A percentile compares a stretch with the other conserved stretches of the same genome.
These are phyloP conservation scores for Monosporascus sp. DNA, from an alignment of 2,329 filamentous ascomycete genomes.

Conservation along the genomic window DNA sequence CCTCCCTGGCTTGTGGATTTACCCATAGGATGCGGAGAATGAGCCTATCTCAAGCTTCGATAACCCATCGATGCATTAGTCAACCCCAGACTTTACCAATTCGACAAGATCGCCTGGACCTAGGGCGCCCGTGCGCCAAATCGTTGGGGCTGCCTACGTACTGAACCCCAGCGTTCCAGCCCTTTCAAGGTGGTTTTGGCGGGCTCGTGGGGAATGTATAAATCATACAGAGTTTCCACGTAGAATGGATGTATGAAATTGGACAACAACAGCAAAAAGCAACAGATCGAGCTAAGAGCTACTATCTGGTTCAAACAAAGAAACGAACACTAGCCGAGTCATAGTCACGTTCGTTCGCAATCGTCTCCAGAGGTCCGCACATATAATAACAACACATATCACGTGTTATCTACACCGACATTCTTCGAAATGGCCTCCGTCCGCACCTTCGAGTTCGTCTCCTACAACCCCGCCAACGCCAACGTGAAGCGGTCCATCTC, in stretches of 20 bases:
- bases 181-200: not conserved
- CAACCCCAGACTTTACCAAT: not conserved
- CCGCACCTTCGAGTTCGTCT: not conserved
- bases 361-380: too few relatives aligned
- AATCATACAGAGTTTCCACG: not conserved
- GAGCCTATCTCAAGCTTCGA: too few relatives aligned
- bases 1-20: too few relatives aligned
- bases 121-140: not conserved
- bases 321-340: too few relatives aligned
- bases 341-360: too few relatives aligned
- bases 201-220: not conserved
- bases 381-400: not conserved
- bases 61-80: not conserved
- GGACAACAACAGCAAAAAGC: too few relatives aligned
- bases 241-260: too few relatives aligned
- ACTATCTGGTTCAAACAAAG: too few relatives aligned
- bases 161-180: not conserved
- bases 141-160: not conserved
- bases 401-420: not conserved
- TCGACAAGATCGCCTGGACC: not conserved
- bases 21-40: too few relatives aligned
- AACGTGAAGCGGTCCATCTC: slow-evolving; percentile 1
- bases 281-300: too few relatives aligned
- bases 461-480: slow-evolving; percentile 2
- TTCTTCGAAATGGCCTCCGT: not conserved